Evolutionary conservation across 2,329 filamentous ascomycete species (phyloP).

Genomic region (Apiospora rasikravindrae): DNA sequence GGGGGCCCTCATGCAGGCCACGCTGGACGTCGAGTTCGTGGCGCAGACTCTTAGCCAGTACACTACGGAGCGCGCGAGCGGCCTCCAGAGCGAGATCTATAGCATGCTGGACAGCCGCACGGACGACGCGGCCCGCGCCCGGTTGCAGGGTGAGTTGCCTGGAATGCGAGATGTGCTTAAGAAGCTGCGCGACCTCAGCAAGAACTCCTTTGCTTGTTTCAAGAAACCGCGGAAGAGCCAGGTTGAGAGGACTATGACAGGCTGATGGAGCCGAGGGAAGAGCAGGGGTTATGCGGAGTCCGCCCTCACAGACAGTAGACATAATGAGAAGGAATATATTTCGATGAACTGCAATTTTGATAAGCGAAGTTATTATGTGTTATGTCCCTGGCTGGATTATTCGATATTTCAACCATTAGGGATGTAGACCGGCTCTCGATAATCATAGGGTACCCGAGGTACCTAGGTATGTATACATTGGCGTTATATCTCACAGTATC

Average conservation of each 20-base stretch:
- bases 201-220: conserved; percentile 88
- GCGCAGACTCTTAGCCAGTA: conserved; percentile 92
- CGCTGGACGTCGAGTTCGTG: conserved; percentile 95
- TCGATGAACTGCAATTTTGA: background rate
- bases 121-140: conserved; percentile 80
- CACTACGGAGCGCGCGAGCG: conserved; percentile 80
- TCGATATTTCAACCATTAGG: too few species aligned
- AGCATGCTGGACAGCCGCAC: conserved; percentile 88
- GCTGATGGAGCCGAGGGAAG: conserved; percentile 14
- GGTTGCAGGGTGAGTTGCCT: conserved; percentile 84
- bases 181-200: conserved; percentile 78
- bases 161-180: conserved; percentile 90
- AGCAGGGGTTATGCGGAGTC: background rate
- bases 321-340: background rate
- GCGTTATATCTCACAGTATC: background rate
- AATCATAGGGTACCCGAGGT: too few species aligned
- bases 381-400: background rate
- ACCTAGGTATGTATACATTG: too few species aligned
- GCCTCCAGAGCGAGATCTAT: conserved; percentile 89
- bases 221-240: conserved; percentile 47
- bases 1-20: conserved; percentile 93
- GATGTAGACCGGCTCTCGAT: too few species aligned
- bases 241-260: conserved; percentile 37
- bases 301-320: background rate
- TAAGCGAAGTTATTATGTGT: background rate